phyloP scores from a whole-genome alignment of 2,329 filamentous ascomycete genomes.

The Trichoderma semiorbis region DNA sequence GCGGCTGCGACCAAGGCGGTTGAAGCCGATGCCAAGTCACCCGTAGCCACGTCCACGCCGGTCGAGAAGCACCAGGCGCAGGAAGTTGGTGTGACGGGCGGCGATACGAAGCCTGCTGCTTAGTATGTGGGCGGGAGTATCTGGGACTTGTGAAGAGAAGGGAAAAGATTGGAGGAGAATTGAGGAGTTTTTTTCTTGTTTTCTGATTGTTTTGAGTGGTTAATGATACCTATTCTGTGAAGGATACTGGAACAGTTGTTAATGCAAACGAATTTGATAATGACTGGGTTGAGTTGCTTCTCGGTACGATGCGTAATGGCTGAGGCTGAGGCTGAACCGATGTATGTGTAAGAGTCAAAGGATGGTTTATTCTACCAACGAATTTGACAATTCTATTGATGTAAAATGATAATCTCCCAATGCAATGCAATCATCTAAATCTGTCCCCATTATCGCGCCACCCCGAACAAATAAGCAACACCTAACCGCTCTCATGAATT shows the following conservation, averaged over 20 bases:
- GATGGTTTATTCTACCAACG: background rate
- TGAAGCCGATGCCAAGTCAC: constrained; percentile 16
- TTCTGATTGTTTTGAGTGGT: background rate
- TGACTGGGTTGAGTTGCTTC: background rate
- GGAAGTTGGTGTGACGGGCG: constrained; percentile 45
- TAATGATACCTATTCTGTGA: constrained; percentile 10
- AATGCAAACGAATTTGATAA: background rate
- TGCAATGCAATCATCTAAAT: background rate
- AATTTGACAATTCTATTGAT: background rate
- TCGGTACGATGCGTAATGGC: background rate
- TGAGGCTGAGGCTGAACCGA: background rate
- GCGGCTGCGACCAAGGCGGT: constrained; percentile 11
- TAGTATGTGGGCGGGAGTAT: background rate
- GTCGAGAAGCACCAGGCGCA: constrained; percentile 30
- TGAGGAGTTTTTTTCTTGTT: background rate
- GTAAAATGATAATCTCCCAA: background rate
- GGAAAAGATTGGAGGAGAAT: background rate
- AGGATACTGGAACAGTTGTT: background rate
- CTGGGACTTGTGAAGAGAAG: background rate
- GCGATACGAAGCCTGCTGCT: background rate
- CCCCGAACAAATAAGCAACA: background rate
- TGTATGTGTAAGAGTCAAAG: background rate
- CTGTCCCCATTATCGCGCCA: background rate
- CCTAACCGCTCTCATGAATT: background rate
- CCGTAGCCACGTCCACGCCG: constrained; percentile 6